phyloP scores from a whole-genome alignment of 768 basidiomycete genomes.

The Roridomyces roridus region DNA sequence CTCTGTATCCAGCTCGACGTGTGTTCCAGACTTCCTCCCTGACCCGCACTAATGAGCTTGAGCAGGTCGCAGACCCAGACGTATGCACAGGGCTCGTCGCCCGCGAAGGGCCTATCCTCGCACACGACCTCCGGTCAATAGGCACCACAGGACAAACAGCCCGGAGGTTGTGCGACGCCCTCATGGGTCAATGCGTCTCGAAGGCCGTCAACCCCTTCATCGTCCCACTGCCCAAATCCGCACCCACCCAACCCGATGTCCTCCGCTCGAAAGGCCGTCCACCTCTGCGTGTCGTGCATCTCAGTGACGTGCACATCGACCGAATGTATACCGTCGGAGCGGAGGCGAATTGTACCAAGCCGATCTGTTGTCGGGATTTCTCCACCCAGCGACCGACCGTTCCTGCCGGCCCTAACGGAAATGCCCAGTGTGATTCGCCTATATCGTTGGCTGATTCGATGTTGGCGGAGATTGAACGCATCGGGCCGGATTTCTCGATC shows the following conservation, averaged over 20 bases:
- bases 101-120: constrained; percentile 43
- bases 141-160: constrained; percentile 38
- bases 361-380: constrained; percentile 45
- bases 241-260: constrained; percentile 23
- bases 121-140: constrained; percentile 43
- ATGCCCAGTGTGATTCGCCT: constrained; percentile 43
- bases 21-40: background rate
- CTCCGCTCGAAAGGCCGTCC: constrained; percentile 23
- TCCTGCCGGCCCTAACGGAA: constrained; percentile 41
- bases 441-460: constrained; percentile 41
- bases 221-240: constrained; percentile 34
- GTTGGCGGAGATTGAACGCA: constrained; percentile 36
- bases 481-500: constrained; percentile 37
- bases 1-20: constrained; percentile 16
- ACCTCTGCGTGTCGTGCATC: constrained; percentile 41
- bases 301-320: constrained; percentile 49
- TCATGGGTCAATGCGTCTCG: constrained; percentile 42
- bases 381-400: constrained; percentile 28
- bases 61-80: constrained; percentile 28
- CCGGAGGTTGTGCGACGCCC: constrained; percentile 41
- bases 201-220: constrained; percentile 31
- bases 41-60: too few species aligned
- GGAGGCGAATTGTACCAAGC: constrained; percentile 43
- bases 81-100: constrained; percentile 44
- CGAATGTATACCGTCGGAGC: constrained; percentile 41